Evolutionary conservation across 139 green algal species (phyloP).

Genomic region (Picochlorum sp.): DNA sequence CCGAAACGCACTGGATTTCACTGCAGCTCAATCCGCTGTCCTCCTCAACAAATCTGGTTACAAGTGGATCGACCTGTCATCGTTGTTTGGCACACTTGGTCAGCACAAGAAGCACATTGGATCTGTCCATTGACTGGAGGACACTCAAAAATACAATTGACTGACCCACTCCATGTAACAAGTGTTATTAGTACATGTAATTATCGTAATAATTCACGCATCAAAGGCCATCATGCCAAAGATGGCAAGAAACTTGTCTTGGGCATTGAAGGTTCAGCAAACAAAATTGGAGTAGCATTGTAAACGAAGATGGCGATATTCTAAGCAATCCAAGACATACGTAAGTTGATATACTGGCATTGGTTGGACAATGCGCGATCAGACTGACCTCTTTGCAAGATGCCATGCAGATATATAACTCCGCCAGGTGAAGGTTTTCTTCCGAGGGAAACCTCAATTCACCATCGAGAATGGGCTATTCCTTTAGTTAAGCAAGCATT

Average conservation of each 20-base stretch:
- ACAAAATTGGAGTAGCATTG: slow-evolving; percentile 85
- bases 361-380: background rate
- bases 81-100: slow-evolving; percentile 33
- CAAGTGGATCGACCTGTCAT: slow-evolving; percentile 60
- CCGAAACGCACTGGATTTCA: slow-evolving; percentile 32
- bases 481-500: slow-evolving; percentile 58
- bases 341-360: slow-evolving; percentile 30
- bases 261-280: slow-evolving; percentile 81
- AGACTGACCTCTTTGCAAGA: background rate
- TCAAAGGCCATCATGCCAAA: background rate
- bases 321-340: slow-evolving; percentile 74
- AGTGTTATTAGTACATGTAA: background rate
- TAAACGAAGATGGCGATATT: slow-evolving; percentile 60
- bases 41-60: slow-evolving; percentile 43
- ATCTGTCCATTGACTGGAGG: too few relatives aligned
- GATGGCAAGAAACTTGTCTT: slow-evolving; percentile 28
- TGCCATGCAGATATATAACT: slow-evolving; percentile 58
- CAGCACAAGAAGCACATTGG: too few relatives aligned
- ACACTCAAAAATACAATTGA: too few relatives aligned
- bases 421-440: slow-evolving; percentile 78
- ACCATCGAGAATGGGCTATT: slow-evolving; percentile 63
- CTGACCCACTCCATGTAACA: too few relatives aligned
- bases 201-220: background rate
- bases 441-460: slow-evolving; percentile 69
- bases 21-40: slow-evolving; percentile 23